These are phyloP conservation scores for Odonthalia washingtoniensis DNA, from an alignment of 31 red algal species.

Conservation along the genomic window DNA sequence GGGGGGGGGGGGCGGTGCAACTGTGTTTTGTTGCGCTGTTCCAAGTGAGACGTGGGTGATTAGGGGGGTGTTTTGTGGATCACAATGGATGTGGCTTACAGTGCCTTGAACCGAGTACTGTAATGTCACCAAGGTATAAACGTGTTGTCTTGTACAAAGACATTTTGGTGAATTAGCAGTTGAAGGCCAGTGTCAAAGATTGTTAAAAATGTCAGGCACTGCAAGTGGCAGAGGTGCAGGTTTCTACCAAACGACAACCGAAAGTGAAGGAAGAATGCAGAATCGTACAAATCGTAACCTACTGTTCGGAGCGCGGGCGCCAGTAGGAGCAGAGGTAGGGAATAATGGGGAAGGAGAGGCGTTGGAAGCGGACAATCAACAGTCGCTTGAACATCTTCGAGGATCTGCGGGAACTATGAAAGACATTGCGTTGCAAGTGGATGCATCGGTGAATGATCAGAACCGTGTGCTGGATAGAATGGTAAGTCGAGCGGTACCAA, in stretches of 20 bases:
- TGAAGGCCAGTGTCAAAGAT: too few species aligned
- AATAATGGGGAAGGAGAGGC: conserved; percentile 11
- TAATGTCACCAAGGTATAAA: too few species aligned
- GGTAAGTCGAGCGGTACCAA: conserved; percentile 6
- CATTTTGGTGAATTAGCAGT: too few species aligned
- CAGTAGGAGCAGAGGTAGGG: conserved; percentile 2
- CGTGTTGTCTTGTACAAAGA: too few species aligned
- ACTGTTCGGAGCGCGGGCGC: conserved; percentile 49
- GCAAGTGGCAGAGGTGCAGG: neutral
- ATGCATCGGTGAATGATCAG: conserved; percentile 52
- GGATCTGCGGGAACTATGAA: conserved; percentile 48
- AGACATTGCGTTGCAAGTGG: conserved; percentile 45
- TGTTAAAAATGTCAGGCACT: neutral
- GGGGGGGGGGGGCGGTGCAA: too few species aligned
- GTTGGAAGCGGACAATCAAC: conserved; percentile 49
- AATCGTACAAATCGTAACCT: conserved; percentile 44
- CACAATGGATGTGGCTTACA: too few species aligned
- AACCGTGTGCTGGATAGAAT: conserved; percentile 52
- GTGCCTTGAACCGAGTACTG: too few species aligned
- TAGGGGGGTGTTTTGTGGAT: too few species aligned
- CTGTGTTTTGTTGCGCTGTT: too few species aligned
- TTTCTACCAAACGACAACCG: neutral
- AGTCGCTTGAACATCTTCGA: conserved; percentile 31
- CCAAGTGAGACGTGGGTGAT: too few species aligned
- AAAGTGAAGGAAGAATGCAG: conserved; percentile 1